phyloP scores from a whole-genome alignment of 2,329 filamentous ascomycete species.

The Colletotrichum aenigma region DNA sequence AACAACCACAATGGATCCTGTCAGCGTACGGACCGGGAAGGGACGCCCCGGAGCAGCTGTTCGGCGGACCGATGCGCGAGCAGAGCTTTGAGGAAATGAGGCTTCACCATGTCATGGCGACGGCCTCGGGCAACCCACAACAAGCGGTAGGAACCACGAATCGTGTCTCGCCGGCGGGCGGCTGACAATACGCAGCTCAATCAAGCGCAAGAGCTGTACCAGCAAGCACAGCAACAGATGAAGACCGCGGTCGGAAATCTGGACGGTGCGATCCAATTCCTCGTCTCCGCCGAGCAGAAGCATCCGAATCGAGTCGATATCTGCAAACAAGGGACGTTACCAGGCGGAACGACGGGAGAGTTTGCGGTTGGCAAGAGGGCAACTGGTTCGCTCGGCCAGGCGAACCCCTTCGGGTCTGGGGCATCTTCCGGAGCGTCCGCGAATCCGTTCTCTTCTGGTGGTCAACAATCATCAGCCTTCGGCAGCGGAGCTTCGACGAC shows the following conservation, averaged over 20 bases:
- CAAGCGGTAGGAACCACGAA: constrained; percentile 46
- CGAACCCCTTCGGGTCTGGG: constrained; percentile 29
- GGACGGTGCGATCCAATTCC: constrained; percentile 73
- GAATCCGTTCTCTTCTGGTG: constrained; percentile 15
- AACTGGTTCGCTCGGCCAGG: constrained; percentile 34
- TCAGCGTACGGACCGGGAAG: constrained; percentile 83
- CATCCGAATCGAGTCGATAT: constrained; percentile 79
- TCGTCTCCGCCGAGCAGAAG: constrained; percentile 67
- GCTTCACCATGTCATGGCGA: constrained; percentile 69
- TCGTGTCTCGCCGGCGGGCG: neutral
- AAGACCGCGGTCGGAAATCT: constrained; percentile 71
- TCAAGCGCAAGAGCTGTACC: constrained; percentile 65
- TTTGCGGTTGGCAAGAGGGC: constrained; percentile 45
- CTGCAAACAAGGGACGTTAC: constrained; percentile 49
- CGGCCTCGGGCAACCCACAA: constrained; percentile 63
- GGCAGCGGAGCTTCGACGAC: neutral
- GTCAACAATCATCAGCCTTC: neutral
- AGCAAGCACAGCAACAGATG: constrained; percentile 73
- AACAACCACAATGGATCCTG: constrained; percentile 83
- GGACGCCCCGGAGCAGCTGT: constrained; percentile 80
- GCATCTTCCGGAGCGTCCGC: constrained; percentile 26
- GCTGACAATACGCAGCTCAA: constrained; percentile 48
- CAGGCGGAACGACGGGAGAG: constrained; percentile 47
- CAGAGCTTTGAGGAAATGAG: constrained; percentile 90
- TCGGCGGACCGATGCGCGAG: constrained; percentile 79